These are phyloP conservation scores for Leccinellum luteum DNA, from an alignment of 768 basidiomycete species.

Conservation along the genomic window DNA sequence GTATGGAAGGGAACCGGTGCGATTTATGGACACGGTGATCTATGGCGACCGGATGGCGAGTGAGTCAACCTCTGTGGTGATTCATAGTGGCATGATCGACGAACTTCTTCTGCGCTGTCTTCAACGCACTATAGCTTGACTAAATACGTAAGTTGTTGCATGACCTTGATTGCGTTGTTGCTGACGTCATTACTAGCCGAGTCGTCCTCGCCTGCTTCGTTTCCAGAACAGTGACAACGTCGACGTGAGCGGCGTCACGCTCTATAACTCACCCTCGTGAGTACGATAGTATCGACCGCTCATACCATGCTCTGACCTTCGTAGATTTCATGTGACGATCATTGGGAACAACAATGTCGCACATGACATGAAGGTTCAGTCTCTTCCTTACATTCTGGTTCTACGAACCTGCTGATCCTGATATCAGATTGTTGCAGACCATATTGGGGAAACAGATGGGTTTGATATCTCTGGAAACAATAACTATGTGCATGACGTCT, in stretches of 20 bases:
- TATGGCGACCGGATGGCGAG: not conserved
- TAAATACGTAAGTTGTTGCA: not conserved
- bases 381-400: not conserved
- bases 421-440: slow-evolving; percentile 7
- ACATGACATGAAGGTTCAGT: slow-evolving; percentile 9
- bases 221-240: slow-evolving; percentile 4
- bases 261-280: slow-evolving; percentile 10
- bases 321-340: slow-evolving; percentile 15
- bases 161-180: not conserved
- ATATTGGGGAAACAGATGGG: slow-evolving; percentile 11
- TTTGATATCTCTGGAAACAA: slow-evolving; percentile 27
- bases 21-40: slow-evolving; percentile 8
- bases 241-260: slow-evolving; percentile 15
- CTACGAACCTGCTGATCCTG: not conserved
- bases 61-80: not conserved
- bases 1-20: slow-evolving; percentile 6
- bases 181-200: slow-evolving; percentile 3
- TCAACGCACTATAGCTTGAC: slow-evolving; percentile 2
- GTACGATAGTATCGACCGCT: not conserved
- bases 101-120: not conserved
- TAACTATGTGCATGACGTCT: slow-evolving; percentile 34
- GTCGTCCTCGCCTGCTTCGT: slow-evolving; percentile 4
- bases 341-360: slow-evolving; percentile 6
- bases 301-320: not conserved
- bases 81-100: not conserved